Percentiles rank a stretch among this genome's conserved stretches.
Evolutionary conservation across 257 asterid genomes (phyloP).

Genomic region (Solanum chiquidenum): DNA sequence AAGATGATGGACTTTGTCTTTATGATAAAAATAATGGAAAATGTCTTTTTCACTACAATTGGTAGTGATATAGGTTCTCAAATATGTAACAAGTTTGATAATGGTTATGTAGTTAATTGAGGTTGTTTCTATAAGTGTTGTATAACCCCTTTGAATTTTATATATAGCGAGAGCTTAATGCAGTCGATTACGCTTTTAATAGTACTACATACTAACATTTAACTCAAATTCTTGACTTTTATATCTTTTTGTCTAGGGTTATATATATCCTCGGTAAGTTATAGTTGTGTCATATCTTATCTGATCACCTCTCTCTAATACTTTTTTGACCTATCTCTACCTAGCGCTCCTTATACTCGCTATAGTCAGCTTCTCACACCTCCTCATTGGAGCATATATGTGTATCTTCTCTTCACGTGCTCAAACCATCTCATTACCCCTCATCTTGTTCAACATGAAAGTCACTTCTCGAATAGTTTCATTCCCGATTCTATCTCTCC

Average conservation of each 20-base stretch:
- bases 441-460: too few relatives aligned
- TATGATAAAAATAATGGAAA: background rate
- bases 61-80: background rate
- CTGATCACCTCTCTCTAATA: background rate
- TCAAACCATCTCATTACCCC: too few relatives aligned
- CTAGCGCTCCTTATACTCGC: background rate
- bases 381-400: background rate
- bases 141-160: background rate
- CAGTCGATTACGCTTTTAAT: background rate
- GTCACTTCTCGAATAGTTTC: rapidly evolving
- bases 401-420: background rate
- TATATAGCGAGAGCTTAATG: background rate
- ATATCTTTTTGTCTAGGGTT: too few relatives aligned
- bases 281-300: background rate
- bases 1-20: background rate
- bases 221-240: too few relatives aligned
- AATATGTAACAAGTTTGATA: background rate
- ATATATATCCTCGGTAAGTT: too few relatives aligned
- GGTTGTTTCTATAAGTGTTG: background rate
- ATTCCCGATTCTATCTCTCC: background rate
- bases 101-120: background rate
- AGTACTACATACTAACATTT: too few relatives aligned
- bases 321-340: too few relatives aligned
- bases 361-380: background rate
- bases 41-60: background rate